phyloP scores from a whole-genome alignment of 2,329 filamentous ascomycete genomes.

The Lecanicillium sp. region DNA sequence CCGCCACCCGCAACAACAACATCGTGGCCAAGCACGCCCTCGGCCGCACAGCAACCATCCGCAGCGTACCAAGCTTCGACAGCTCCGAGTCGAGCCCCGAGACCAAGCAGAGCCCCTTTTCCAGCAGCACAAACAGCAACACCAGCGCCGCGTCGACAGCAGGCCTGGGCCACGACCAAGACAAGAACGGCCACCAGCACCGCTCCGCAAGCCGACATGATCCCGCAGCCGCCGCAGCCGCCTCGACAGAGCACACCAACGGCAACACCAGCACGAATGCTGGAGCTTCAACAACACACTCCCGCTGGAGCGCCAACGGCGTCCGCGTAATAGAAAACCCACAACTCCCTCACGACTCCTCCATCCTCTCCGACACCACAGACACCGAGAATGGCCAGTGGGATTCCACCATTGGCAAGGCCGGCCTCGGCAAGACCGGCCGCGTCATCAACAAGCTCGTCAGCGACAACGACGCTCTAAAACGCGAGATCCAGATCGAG shows the following conservation, averaged over 20 bases:
- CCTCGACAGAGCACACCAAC: too few species aligned
- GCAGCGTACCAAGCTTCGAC: constrained; percentile 52
- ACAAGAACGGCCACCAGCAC: constrained; percentile 17
- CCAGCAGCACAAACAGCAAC: constrained; percentile 51
- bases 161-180: constrained; percentile 27
- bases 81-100: constrained; percentile 40
- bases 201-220: too few species aligned
- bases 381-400: constrained; percentile 39
- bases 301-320: constrained; percentile 27
- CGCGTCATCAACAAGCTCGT: constrained; percentile 76
- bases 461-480: constrained; percentile 71
- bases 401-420: constrained; percentile 64
- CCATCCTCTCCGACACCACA: constrained; percentile 26
- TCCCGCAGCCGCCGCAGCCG: constrained; percentile 15
- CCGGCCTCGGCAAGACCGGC: constrained; percentile 66
- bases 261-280: too few species aligned
- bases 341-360: constrained; percentile 21
- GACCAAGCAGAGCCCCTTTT: constrained; percentile 46
- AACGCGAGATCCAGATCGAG: constrained; percentile 65
- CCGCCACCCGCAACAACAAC: constrained; percentile 19
- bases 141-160: constrained; percentile 41
- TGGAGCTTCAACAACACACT: too few species aligned
- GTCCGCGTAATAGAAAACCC: constrained; percentile 27
- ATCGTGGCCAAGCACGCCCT: constrained; percentile 25
- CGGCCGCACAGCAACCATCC: constrained; percentile 42